phyloP scores from a whole-genome alignment of 495 filamentous ascomycete genomes.

The Jackrogersella minutella region DNA sequence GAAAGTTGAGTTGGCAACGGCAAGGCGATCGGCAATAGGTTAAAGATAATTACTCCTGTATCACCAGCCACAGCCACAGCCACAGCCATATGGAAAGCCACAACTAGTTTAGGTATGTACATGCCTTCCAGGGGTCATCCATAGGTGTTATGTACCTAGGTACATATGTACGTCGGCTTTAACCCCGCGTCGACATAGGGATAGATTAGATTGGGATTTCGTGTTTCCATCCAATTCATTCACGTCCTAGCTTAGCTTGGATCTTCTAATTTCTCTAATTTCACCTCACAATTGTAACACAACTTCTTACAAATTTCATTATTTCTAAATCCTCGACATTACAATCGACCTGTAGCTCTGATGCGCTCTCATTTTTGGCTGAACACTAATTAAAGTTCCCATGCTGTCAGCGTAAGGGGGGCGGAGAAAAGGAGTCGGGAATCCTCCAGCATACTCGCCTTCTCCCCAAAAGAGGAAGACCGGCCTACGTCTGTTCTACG shows the following conservation, averaged over 20 bases:
- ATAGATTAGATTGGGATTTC: not conserved
- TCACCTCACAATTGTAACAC: conserved; percentile 21
- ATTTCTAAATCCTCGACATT: not conserved
- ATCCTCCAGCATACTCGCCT: conserved; percentile 7
- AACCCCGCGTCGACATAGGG: conserved; percentile 25
- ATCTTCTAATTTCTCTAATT: too few species aligned
- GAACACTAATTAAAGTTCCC: not conserved
- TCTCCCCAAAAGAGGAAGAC: not conserved
- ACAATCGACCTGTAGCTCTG: not conserved
- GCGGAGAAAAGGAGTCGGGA: conserved; percentile 10
- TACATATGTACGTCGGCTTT: conserved; percentile 16
- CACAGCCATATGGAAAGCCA: not conserved
- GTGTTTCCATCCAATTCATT: conserved; percentile 13
- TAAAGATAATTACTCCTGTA: conserved; percentile 37
- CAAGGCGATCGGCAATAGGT: conserved; percentile 41
- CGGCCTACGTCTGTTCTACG: conserved; percentile 8
- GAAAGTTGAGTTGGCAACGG: conserved; percentile 26
- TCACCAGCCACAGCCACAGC: not conserved
- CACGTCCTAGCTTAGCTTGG: too few species aligned
- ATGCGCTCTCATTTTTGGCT: conserved; percentile 4
- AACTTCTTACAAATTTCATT: not conserved
- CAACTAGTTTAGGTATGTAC: not conserved
- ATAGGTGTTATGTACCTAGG: not conserved
- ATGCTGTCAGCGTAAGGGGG: conserved; percentile 15
- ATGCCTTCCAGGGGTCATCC: too few species aligned